These are phyloP conservation scores for Kondoa malvinella DNA, from an alignment of 768 basidiomycete species.

Conservation along the genomic window DNA sequence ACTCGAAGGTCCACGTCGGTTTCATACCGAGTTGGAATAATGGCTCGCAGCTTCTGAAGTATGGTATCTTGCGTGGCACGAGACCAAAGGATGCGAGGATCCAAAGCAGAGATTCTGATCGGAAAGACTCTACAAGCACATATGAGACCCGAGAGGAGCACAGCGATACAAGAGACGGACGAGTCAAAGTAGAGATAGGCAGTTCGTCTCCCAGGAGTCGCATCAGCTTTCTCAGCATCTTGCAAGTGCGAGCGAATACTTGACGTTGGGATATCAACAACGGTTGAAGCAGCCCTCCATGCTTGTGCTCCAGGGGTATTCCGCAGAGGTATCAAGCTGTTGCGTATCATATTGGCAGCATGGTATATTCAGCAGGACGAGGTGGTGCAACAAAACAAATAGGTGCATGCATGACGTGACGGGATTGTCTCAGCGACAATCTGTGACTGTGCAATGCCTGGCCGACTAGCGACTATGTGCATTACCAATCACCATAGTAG, in stretches of 20 bases:
- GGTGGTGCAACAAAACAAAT: not conserved
- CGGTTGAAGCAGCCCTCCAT: not conserved
- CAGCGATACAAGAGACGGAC: no score
- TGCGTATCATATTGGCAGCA: not conserved
- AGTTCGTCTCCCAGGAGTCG: not conserved
- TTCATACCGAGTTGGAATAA: constrained; percentile 38
- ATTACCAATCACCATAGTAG: no score
- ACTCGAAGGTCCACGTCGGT: constrained; percentile 45
- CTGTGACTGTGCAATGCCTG: no score
- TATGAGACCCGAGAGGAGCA: no score
- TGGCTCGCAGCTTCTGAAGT: constrained; percentile 37
- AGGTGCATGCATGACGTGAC: no score
- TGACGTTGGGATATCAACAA: not conserved
- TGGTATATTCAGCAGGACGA: not conserved
- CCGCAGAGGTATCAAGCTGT: not conserved
- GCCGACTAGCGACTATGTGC: no score
- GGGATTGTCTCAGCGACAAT: no score
- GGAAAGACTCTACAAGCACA: constrained; percentile 68
- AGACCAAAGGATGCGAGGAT: constrained; percentile 53
- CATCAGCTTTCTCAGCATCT: not conserved
- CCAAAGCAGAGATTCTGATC: constrained; percentile 51
- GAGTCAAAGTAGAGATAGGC: not conserved
- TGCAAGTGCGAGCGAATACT: not conserved
- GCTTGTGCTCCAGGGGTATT: not conserved
- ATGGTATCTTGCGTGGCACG: constrained; percentile 46